A percentile compares a stretch with the other conserved stretches of the same genome.
Evolutionary conservation across 2,329 filamentous ascomycete genomes (phyloP).

Genomic region (Claviceps africana): DNA sequence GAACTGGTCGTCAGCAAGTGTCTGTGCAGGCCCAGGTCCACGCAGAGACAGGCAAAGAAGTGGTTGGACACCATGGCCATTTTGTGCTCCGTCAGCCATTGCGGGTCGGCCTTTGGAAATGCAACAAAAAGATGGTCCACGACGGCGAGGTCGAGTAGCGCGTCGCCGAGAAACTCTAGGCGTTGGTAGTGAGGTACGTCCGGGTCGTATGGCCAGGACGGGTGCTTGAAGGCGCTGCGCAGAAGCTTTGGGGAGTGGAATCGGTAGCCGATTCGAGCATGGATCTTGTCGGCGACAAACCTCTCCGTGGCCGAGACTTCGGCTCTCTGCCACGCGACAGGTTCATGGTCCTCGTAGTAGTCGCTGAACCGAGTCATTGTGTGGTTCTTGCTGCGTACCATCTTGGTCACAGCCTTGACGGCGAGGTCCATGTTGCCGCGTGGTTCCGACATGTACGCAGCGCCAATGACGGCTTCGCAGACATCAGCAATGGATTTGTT

Average conservation of each 20-base stretch:
- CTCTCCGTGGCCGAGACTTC: constrained; percentile 50
- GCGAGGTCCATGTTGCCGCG: constrained; percentile 39
- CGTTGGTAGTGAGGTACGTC: constrained; percentile 72
- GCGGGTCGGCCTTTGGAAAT: constrained; percentile 70
- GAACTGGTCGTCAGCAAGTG: constrained; percentile 48
- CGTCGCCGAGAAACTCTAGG: constrained; percentile 83
- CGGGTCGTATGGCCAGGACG: constrained; percentile 69
- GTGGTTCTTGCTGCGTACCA: constrained; percentile 60
- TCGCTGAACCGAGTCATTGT: constrained; percentile 54
- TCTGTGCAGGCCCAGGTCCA: constrained; percentile 62
- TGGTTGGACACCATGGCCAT: constrained; percentile 99
- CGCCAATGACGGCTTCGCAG: constrained; percentile 86
- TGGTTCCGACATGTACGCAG: constrained; percentile 46
- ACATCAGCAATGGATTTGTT: constrained; percentile 93
- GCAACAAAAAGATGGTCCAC: constrained; percentile 69
- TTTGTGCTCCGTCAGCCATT: constrained; percentile 97
- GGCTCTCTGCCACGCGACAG: constrained; percentile 56
- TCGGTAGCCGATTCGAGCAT: constrained; percentile 38
- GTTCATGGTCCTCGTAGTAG: constrained; percentile 55
- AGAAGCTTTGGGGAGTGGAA: constrained; percentile 68
- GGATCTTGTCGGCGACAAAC: constrained; percentile 52
- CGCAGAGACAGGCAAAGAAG: constrained; percentile 72
- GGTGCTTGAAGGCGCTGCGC: constrained; percentile 75
- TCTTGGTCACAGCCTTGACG: constrained; percentile 47
- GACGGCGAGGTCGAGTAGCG: constrained; percentile 72